Percentiles rank a stretch among this genome's conserved stretches.
phyloP scores from a whole-genome alignment of 2,329 filamentous ascomycete species.

The Hypoxylon sp. region DNA sequence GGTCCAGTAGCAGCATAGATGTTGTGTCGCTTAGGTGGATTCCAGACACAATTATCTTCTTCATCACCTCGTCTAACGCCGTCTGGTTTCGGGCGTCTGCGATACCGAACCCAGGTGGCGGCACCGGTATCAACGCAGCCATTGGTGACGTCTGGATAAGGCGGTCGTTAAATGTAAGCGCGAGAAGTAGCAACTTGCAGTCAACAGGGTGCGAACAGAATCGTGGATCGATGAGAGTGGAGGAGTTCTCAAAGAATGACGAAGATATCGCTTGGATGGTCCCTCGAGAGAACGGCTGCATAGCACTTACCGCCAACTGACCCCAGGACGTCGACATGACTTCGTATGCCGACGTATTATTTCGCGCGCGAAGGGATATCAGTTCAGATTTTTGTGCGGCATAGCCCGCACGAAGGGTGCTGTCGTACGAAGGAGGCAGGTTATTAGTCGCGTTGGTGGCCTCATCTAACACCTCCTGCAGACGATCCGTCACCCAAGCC shows the following conservation, averaged over 20 bases:
- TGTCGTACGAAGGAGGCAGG: slow-evolving; percentile 46
- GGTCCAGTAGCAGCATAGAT: slow-evolving; percentile 59
- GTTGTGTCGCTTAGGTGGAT: slow-evolving; percentile 60
- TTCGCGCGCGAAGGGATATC: slow-evolving; percentile 43
- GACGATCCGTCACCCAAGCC: slow-evolving; percentile 34
- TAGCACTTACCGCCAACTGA: slow-evolving; percentile 51
- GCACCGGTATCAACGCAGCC: slow-evolving; percentile 43
- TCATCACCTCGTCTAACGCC: slow-evolving; percentile 44
- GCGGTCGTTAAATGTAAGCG: slow-evolving; percentile 46
- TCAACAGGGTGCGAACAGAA: slow-evolving; percentile 61
- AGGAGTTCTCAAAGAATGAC: slow-evolving; percentile 53
- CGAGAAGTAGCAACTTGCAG: slow-evolving; percentile 48
- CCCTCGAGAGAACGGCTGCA: slow-evolving; percentile 62
- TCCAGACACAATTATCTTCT: slow-evolving; percentile 54
- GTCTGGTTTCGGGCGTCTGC: slow-evolving; percentile 46
- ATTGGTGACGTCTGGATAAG: slow-evolving; percentile 48
- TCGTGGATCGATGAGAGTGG: slow-evolving; percentile 58
- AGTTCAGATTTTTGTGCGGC: slow-evolving; percentile 44
- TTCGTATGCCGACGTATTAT: slow-evolving; percentile 47
- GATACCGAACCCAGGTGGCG: slow-evolving; percentile 42
- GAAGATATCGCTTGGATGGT: slow-evolving; percentile 56
- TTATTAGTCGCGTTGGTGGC: slow-evolving; percentile 27
- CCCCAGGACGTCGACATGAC: slow-evolving; percentile 53
- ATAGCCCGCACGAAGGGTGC: slow-evolving; percentile 47
- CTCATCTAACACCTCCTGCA: slow-evolving; percentile 32